phyloP scores from a whole-genome alignment of 257 asterid species.

The Nicotiana knightiana region DNA sequence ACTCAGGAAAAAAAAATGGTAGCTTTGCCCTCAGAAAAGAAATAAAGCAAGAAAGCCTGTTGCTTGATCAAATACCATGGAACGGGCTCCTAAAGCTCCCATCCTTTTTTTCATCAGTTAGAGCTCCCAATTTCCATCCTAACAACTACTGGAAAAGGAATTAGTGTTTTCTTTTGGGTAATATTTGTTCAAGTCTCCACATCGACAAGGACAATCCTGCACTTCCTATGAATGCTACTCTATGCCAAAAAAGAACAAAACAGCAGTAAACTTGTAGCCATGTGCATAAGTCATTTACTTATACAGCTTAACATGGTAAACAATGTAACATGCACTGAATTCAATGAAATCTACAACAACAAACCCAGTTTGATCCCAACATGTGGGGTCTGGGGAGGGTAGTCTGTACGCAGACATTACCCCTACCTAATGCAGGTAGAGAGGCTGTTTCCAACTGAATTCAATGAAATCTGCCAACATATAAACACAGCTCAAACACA shows the following conservation, averaged over 20 bases:
- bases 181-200: neutral
- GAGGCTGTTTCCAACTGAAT: neutral
- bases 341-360: neutral
- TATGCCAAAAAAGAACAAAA: neutral
- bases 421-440: too few relatives aligned
- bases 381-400: too few relatives aligned
- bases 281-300: neutral
- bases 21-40: neutral
- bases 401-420: too few relatives aligned
- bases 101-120: neutral
- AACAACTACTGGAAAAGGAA: neutral
- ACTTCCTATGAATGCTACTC: neutral
- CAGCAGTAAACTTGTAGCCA: neutral
- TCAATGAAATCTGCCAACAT: neutral
- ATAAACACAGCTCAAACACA: neutral
- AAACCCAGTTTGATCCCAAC: too few relatives aligned
- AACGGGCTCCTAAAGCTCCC: neutral
- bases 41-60: neutral
- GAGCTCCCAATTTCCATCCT: neutral
- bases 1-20: neutral
- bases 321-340: constrained; percentile 1
- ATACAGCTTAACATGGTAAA: neutral
- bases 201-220: neutral
- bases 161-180: neutral
- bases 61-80: neutral